Base-by-base conservation (phyloP, 75 land plant genomes). In the Gnetum montanum region DNA sequence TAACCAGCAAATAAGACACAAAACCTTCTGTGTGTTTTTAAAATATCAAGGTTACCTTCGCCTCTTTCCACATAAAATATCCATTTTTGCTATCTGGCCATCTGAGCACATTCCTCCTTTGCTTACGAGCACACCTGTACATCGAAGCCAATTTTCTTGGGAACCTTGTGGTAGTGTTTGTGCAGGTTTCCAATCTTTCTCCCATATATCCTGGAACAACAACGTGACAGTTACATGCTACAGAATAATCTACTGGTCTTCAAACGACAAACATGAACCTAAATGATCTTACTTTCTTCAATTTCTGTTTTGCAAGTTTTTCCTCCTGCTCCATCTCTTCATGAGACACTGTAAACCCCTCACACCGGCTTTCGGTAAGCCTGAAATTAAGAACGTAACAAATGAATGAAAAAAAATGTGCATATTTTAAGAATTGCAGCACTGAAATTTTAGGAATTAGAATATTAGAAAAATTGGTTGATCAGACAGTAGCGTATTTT, bases 11-110 rank as follows among this genome's bases (percentile, higher is more conserved):
- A 15, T 41, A 41, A 3, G 16, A 41, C 16, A 41, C 13, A 38
- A 41, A 15, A 2, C 3, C 43, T n/a, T n/a, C n/a, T n/a, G n/a
- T n/a, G n/a, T n/a, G n/a, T n/a, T n/a, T n/a, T n/a, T n/a, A n/a
- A n/a, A n/a, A n/a, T n/a, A n/a, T n/a, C n/a, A n/a, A n/a, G n/a
- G n/a, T 61, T 61, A 64, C 67, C 67, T 60, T 28, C 67, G 67
- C 67, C 67, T 61, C 31, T 64, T 64, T 66, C 66, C 67, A 57
- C 67, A 64, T 16, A 64, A 6, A 25, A 64, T 60, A 27, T 64
- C 66, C 28, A 10, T 52, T 52, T 31, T 19, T 52, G 55, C 59
- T 3, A 12, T 57, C 24, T 6, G 16, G 8, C 59, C 59, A 28
- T 45, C 59, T 1, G 28, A 38, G 47, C 59, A 57, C 8, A 10